Evolutionary conservation across 805 yeast species (phyloP).

Genomic region (Ogataea thermomethanolica): DNA sequence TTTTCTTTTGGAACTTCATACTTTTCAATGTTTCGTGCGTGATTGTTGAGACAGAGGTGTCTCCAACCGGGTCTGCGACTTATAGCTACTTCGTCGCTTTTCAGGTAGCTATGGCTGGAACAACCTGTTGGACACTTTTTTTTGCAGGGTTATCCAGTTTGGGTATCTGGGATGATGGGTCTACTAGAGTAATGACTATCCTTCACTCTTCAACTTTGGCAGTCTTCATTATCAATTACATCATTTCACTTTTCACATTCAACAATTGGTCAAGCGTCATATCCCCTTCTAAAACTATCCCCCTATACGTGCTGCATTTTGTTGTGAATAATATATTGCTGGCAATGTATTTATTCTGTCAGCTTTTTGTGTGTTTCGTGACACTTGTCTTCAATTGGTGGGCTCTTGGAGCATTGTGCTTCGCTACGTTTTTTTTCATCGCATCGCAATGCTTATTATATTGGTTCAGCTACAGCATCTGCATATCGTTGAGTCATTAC

Average conservation of each 20-base stretch:
- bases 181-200: slow-evolving; percentile 55
- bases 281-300: slow-evolving; percentile 53
- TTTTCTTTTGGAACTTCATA: slow-evolving; percentile 60
- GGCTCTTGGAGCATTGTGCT: slow-evolving; percentile 81
- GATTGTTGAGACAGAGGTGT: slow-evolving; percentile 87
- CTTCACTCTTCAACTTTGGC: slow-evolving; percentile 49
- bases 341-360: slow-evolving; percentile 60
- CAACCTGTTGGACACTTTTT: slow-evolving; percentile 65
- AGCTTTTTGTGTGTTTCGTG: slow-evolving; percentile 60
- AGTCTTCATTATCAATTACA: slow-evolving; percentile 63
- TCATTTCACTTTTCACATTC: slow-evolving; percentile 71
- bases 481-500: slow-evolving; percentile 75
- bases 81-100: slow-evolving; percentile 81
- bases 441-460: slow-evolving; percentile 78
- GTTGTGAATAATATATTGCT: slow-evolving; percentile 67
- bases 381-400: slow-evolving; percentile 69
- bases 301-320: slow-evolving; percentile 67
- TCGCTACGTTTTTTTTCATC: slow-evolving; percentile 70
- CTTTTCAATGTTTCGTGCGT: slow-evolving; percentile 60
- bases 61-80: slow-evolving; percentile 75
- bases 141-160: slow-evolving; percentile 78
- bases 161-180: slow-evolving; percentile 95
- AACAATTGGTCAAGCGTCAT: slow-evolving; percentile 55
- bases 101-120: slow-evolving; percentile 72
- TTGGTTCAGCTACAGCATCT: slow-evolving; percentile 62